Evolutionary conservation across 1,284 basidiomycete genomes (phyloP).

Genomic region (Trametes hirsuta): DNA sequence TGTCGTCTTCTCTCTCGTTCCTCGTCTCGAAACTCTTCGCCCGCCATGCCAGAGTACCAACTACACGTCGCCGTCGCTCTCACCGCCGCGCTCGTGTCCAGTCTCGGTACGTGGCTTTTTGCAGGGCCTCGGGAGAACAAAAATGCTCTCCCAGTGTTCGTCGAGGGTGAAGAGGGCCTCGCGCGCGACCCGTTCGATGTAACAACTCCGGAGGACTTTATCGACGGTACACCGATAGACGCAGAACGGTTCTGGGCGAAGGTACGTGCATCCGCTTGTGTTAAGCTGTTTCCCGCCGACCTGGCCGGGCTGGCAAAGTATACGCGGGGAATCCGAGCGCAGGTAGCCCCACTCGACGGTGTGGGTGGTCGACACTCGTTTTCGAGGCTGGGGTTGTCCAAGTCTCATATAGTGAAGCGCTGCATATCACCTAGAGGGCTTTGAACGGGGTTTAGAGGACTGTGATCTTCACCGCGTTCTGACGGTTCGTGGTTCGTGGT

Average conservation of each 20-base stretch:
- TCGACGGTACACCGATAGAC: conserved; percentile 79
- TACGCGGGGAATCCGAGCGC: too few species aligned
- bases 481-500: too few species aligned
- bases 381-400: too few species aligned
- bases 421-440: too few species aligned
- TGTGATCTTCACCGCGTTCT: too few species aligned
- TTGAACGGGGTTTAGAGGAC: too few species aligned
- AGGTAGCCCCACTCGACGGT: too few species aligned
- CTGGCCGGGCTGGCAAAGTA: too few species aligned
- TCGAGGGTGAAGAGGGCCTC: conserved; percentile 39
- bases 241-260: conserved; percentile 72
- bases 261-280: conserved; percentile 44
- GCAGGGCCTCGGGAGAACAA: conserved; percentile 50
- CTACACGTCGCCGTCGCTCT: conserved; percentile 56
- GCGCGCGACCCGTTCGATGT: conserved; percentile 78
- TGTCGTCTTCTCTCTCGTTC: neutral
- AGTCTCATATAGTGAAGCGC: too few species aligned
- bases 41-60: conserved; percentile 60
- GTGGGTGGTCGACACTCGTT: too few species aligned
- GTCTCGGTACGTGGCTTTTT: conserved; percentile 47
- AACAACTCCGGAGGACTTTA: conserved; percentile 65
- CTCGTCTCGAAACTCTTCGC: too few species aligned
- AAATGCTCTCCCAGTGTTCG: conserved; percentile 56
- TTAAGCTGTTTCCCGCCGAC: too few species aligned
- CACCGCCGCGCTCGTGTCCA: conserved; percentile 47